These are phyloP conservation scores for Polychaeton citri DNA, from an alignment of 2,329 filamentous ascomycete species.

Conservation along the genomic window DNA sequence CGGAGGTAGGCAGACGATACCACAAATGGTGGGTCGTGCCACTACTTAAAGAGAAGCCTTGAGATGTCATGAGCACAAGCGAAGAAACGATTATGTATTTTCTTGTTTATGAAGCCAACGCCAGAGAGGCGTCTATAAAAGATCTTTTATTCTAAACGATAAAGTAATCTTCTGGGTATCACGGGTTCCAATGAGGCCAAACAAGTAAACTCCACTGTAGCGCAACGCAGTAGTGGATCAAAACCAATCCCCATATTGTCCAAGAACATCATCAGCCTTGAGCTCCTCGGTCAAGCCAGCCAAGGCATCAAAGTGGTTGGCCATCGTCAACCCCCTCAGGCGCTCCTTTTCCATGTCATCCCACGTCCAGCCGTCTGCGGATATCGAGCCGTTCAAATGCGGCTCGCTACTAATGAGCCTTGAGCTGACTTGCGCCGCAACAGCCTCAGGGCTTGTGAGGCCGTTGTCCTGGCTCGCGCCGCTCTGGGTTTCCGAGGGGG, in stretches of 20 bases:
- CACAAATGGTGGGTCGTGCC: conserved; percentile 34
- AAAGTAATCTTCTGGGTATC: too few species aligned
- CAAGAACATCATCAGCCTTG: conserved; percentile 29
- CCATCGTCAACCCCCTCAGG: conserved; percentile 39
- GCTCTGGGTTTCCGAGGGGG: conserved; percentile 8
- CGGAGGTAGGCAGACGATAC: conserved; percentile 26
- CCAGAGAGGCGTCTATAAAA: too few species aligned
- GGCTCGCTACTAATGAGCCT: conserved; percentile 8
- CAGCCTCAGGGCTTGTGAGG: conserved; percentile 11
- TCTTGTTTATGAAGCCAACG: too few species aligned
- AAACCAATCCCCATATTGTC: conserved; percentile 27
- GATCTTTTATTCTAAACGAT: too few species aligned
- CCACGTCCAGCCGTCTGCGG: conserved; percentile 44
- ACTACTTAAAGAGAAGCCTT: conserved; percentile 19
- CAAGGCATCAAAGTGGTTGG: conserved; percentile 41
- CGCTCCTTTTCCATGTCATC: conserved; percentile 46
- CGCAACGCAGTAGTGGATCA: conserved; percentile 6
- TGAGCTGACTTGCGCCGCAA: conserved; percentile 14
- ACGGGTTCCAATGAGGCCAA: too few species aligned
- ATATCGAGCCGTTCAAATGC: conserved; percentile 4
- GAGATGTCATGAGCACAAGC: too few species aligned
- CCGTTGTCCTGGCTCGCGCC: conserved; percentile 2
- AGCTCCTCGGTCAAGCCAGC: conserved; percentile 42
- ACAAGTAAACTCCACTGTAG: too few species aligned
- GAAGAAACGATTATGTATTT: too few species aligned